phyloP scores from a whole-genome alignment of 2,329 filamentous ascomycete species.

The Bipolaris gigantea region DNA sequence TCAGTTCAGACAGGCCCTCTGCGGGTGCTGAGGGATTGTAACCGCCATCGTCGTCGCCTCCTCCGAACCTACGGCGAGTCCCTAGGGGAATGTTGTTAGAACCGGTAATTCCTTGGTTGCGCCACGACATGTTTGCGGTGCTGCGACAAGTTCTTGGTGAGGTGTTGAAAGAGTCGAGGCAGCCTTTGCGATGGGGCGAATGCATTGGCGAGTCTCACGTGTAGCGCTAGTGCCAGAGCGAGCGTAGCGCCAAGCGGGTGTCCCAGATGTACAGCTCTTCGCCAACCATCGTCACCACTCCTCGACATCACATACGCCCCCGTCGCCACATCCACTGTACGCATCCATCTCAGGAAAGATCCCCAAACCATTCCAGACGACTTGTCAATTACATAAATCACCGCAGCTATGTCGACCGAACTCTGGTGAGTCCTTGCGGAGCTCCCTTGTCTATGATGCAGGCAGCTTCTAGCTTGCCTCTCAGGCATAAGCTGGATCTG shows the following conservation, averaged over 20 bases:
- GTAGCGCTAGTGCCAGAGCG: constrained; percentile 19
- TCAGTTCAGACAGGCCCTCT: constrained; percentile 57
- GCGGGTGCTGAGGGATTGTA: constrained; percentile 51
- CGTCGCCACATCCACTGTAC: constrained; percentile 32
- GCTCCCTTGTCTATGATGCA: constrained; percentile 32
- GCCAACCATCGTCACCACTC: constrained; percentile 44
- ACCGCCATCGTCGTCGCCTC: constrained; percentile 58
- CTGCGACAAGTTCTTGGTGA: constrained; percentile 10
- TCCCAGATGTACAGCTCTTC: constrained; percentile 29
- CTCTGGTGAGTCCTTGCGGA: constrained; percentile 69
- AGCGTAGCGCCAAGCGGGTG: constrained; percentile 19
- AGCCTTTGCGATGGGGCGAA: constrained; percentile 12
- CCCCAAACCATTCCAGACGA: constrained; percentile 24
- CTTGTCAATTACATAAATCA: constrained; percentile 23
- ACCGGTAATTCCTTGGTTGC: constrained; percentile 82
- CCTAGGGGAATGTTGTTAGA: constrained; percentile 98
- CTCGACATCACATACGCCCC: constrained; percentile 33
- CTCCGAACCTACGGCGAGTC: constrained; percentile 77
- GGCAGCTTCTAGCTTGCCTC: constrained; percentile 44
- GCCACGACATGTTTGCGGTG: constrained; percentile 61
- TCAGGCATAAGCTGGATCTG: constrained; percentile 41
- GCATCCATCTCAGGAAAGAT: constrained; percentile 37
- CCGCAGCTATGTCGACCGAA: constrained; percentile 72
- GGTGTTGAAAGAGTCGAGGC: constrained; percentile 15
- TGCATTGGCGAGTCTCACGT: constrained; percentile 29